Conservation (phyloP, 2,329 filamentous ascomycete genomes). For the Penicillium sp. region DNA sequence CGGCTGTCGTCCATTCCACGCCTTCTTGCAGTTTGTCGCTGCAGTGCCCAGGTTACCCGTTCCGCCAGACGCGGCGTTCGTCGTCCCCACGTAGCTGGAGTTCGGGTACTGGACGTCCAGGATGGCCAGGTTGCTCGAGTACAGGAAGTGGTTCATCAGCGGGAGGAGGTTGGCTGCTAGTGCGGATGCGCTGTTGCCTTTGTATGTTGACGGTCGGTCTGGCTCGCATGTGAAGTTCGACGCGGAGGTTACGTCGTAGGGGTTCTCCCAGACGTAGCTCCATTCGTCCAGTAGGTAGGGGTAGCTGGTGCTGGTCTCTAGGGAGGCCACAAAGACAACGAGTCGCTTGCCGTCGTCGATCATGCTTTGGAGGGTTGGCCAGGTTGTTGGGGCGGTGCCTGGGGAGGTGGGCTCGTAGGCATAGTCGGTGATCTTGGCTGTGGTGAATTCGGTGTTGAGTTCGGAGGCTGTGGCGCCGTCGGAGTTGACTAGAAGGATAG, state of each 20-base stretch:
- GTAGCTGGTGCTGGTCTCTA: conserved; percentile 29
- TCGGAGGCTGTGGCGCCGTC: conserved; percentile 50
- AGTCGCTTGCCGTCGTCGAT: conserved; percentile 58
- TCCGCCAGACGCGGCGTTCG: conserved; percentile 55
- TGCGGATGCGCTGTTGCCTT: conserved; percentile 43
- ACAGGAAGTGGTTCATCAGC: conserved; percentile 73
- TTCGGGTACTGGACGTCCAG: conserved; percentile 54
- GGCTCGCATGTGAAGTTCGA: conserved; percentile 64
- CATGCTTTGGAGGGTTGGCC: conserved; percentile 64
- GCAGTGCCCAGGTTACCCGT: conserved; percentile 45
- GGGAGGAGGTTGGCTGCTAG: conserved; percentile 55
- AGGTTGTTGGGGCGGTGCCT: conserved; percentile 41
- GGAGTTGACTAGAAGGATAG: conserved; percentile 63
- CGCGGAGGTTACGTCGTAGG: conserved; percentile 55
- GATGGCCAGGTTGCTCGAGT: conserved; percentile 42
- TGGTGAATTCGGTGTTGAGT: conserved; percentile 49
- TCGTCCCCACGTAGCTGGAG: conserved; percentile 51
- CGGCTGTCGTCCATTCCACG: conserved; percentile 55
- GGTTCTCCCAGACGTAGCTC: conserved; percentile 59
- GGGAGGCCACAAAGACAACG: conserved; percentile 58
- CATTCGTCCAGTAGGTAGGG: conserved; percentile 40
- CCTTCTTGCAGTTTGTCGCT: conserved; percentile 45
- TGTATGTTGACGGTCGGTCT: conserved; percentile 52
- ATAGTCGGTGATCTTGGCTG: conserved; percentile 53
- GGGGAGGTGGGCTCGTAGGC: conserved; percentile 50